Percentiles rank a stretch among this genome's conserved stretches.
These are phyloP conservation scores for Xylaria acuta DNA, from an alignment of 495 filamentous ascomycete genomes.

Conservation along the genomic window DNA sequence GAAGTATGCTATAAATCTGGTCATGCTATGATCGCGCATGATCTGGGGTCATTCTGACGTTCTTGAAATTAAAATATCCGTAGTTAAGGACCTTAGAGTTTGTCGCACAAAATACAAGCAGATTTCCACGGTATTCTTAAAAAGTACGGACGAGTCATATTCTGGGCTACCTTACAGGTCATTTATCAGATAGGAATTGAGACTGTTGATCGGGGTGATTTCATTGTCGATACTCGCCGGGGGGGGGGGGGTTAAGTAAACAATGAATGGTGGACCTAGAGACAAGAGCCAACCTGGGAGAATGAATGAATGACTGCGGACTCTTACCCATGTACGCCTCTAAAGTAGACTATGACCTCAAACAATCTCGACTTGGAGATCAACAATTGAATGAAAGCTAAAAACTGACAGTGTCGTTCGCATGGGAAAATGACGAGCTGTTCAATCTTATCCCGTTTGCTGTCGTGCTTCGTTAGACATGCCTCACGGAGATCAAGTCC, in stretches of 20 bases:
- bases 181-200: neutral
- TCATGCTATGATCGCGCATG: neutral
- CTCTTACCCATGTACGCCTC: neutral
- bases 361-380: neutral
- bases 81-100: neutral
- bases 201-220: neutral
- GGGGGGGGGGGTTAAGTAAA: no score
- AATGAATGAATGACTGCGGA: neutral
- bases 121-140: no score
- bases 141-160: no score
- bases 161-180: neutral
- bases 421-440: neutral
- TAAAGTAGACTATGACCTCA: neutral
- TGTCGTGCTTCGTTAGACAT: neutral
- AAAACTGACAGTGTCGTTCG: neutral
- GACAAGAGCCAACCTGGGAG: no score
- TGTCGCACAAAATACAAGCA: neutral
- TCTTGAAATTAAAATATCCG: neutral
- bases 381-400: neutral
- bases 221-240: neutral
- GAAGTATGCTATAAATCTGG: neutral
- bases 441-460: neutral
- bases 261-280: no score
- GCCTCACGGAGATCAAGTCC: neutral
- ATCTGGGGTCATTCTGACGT: neutral